Percentiles rank a stretch among this genome's conserved stretches.
Evolutionary conservation across 2,329 filamentous ascomycete species (phyloP).

Genomic region (Ophiostoma himal-ulmi): DNA sequence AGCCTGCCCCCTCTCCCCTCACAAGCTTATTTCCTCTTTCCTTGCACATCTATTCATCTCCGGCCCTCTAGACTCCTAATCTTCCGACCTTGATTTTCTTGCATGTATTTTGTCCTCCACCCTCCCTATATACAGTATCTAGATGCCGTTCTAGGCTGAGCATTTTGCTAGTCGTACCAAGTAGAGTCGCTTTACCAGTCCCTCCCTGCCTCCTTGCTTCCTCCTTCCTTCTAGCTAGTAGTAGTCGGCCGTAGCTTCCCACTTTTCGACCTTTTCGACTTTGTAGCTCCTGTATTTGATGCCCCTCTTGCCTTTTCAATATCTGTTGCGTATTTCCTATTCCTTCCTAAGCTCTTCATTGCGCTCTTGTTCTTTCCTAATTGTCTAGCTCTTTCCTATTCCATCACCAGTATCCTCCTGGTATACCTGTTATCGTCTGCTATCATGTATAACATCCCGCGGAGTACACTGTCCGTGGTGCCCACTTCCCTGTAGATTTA

Average conservation of each 20-base stretch:
- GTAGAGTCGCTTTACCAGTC: not conserved
- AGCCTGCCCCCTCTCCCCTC: not conserved
- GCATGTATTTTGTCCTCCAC: not conserved
- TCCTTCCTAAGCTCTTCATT: not conserved
- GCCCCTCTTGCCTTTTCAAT: not conserved
- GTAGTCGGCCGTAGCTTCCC: slow-evolving; percentile 17
- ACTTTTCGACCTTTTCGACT: slow-evolving; percentile 8
- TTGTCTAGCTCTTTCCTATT: slow-evolving; percentile 6
- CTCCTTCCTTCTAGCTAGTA: slow-evolving; percentile 14
- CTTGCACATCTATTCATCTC: slow-evolving; percentile 10
- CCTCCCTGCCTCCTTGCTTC: slow-evolving; percentile 4
- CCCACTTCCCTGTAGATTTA: slow-evolving; percentile 1
- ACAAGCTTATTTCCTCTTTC: slow-evolving; percentile 8
- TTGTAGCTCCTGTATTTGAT: not conserved
- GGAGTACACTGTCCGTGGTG: slow-evolving; percentile 7
- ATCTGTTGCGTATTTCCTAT: not conserved
- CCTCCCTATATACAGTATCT: not conserved
- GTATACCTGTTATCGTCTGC: not conserved
- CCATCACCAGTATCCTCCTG: not conserved
- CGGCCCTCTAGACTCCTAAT: slow-evolving; percentile 2
- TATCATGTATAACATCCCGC: not conserved
- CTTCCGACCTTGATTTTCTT: slow-evolving; percentile 5
- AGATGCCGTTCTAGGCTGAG: not conserved
- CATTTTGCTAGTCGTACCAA: not conserved
- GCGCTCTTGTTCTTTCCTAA: not conserved